Base-by-base conservation (phyloP, 768 basidiomycete genomes). In the Rhizopogon rudus region DNA sequence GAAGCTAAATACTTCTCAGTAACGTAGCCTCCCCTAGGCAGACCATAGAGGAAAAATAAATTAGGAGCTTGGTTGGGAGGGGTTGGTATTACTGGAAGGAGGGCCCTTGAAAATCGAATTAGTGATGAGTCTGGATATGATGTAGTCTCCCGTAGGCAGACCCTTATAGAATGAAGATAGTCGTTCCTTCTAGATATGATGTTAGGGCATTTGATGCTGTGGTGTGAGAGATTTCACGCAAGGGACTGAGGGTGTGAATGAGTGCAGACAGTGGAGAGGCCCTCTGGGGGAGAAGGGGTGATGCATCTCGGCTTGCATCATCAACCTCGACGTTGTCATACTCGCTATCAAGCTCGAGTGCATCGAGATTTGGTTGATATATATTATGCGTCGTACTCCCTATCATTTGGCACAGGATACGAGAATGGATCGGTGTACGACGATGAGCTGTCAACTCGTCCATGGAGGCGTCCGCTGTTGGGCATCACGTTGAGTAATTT, bases 401-500 rank as follows among this genome's bases (percentile, higher is more conserved):
- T 44, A 14, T 66, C 59, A 40, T 65, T 64, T 13, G 43, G 57
- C n/a, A 53, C 42, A 28, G 58, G 62, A 51, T 77, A 70, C 29
- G 65, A 57, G 55, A 74, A 77, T 0, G 75, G 81, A 62, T 86
- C 82, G 22, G 63, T 63, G 61, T 85, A 83, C 63, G 58, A 69
- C 64, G 63, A 68, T 57, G 50, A 44, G 25, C 60, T 62, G 35
- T n/a, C n/a, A n/a, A n/a, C 63, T 44, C 48, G 53, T 50, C 52
- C 57, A 52, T 49, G 58, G 16, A 57, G 51, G 40, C 5, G 22
- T 42, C 55, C 28, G 40, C 53, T 57, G 33, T n/a, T 44, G 42
- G 52, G 40, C 20, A 49, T 49, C 35, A 22, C 31, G 35, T 49
- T 49, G 48, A 35, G 31, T 16, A 17, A 40, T 16, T 31, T 63